phyloP scores from a whole-genome alignment of 768 basidiomycete genomes.

The Tricholoma furcatifolium region DNA sequence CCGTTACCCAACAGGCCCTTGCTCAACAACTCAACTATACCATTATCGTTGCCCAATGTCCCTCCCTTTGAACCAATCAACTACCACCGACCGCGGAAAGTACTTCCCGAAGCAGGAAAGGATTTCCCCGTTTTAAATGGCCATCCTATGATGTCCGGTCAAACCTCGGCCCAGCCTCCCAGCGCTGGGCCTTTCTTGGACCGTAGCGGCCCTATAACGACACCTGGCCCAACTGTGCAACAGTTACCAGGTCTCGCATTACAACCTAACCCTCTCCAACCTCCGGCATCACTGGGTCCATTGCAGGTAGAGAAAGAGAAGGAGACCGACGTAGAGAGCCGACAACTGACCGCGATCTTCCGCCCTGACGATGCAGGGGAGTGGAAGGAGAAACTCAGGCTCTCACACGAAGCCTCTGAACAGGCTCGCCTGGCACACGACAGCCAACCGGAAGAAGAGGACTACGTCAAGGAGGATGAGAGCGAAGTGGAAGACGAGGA shows the following conservation, averaged over 20 bases:
- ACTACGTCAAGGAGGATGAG: conserved; percentile 43
- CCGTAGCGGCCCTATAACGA: conserved; percentile 41
- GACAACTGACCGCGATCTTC: conserved; percentile 78
- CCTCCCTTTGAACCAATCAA: conserved; percentile 72
- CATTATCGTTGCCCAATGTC: conserved; percentile 67
- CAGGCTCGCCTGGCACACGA: conserved; percentile 44
- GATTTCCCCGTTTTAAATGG: conserved; percentile 70
- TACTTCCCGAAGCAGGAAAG: conserved; percentile 72
- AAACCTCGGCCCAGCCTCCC: conserved; percentile 47
- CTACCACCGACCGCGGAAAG: conserved; percentile 80
- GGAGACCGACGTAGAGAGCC: conserved; percentile 47
- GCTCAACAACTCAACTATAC: conserved; percentile 60
- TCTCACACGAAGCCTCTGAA: conserved; percentile 62
- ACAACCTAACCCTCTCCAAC: conserved; percentile 34
- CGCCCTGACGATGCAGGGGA: conserved; percentile 82
- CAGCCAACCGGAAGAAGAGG: conserved; percentile 27
- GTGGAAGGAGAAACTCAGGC: conserved; percentile 79
- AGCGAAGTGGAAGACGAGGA: conserved; percentile 74
- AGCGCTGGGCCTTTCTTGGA: conserved; percentile 48
- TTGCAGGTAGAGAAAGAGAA: conserved; percentile 39
- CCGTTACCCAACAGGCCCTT: conserved; percentile 88
- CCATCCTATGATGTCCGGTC: conserved; percentile 50
- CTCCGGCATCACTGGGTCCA: conserved; percentile 25
- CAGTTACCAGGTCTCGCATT: conserved; percentile 18
- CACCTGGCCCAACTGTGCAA: conserved; percentile 39